Evolutionary conservation across 2,329 filamentous ascomycete genomes (phyloP), one percentile per base, ranked within the genome.

Genomic region (Monosporascus sp.): DNA sequence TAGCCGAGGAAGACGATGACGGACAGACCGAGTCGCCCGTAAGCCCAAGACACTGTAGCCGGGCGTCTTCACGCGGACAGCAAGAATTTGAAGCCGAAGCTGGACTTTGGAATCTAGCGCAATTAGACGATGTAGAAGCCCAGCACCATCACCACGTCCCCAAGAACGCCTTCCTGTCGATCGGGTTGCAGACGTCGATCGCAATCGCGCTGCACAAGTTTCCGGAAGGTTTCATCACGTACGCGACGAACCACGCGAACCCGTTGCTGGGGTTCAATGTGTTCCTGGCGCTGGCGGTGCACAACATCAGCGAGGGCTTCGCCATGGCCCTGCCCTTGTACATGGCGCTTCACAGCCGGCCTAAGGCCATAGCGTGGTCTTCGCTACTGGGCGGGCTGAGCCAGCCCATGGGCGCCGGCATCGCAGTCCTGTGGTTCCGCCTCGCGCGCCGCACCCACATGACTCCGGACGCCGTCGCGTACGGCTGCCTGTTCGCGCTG

Each of bases 251-350:
- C 71, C 94, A 99, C 68, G 93, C 91, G 14, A 97, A 92, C 68
- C 92, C 94, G 0, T 78, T 81, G 0, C 82, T 99, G 0, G 94
- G 94, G 20, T 85, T 96, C 70, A 88, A 89, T 50, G 91, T 99
- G 52, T 99, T 99, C 73, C 82, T 97, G 70, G 93, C 94, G 0
- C 81, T 99, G 7, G 96, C 96, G 67, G 93, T 99, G 55, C 94
- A 99, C 78, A 99, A 97, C 73, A 96, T 99, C 65, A 92, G 91
- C 27, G 94, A 99, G 74, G 94, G 94, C 2, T 97, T 97, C 68
- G 90, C 92, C 57, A 88, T 99, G 80, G 91, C 91, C 0, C 75
- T 99, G 1, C 94, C 94, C 0, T 78, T 99, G 0, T 99, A 96
- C 71, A 88, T 99, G 64, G 94, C 94, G 1, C 82, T 97, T 35